These are phyloP conservation scores for Pythium brachiatum DNA, from an alignment of 352 stramenopile genomes.

Conservation along the genomic window DNA sequence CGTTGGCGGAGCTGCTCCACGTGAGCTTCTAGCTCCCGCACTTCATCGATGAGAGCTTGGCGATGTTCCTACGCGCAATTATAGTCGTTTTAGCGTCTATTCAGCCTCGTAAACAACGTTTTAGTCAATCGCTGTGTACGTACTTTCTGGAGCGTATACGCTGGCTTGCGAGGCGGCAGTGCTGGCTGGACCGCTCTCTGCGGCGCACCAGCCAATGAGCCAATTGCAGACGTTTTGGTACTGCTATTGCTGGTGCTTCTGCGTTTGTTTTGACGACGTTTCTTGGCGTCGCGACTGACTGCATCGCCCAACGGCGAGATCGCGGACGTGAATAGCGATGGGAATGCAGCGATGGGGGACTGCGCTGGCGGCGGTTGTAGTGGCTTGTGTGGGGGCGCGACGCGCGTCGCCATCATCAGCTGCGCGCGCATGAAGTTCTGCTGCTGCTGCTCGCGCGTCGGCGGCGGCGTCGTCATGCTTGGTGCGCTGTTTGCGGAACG, in stretches of 20 bases:
- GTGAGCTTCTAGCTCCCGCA: conserved; percentile 12
- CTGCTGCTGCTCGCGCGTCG: background rate
- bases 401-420: background rate
- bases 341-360: background rate
- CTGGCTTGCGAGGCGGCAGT: background rate
- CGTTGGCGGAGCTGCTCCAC: conserved; percentile 5
- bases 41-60: conserved; percentile 8
- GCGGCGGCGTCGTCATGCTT: background rate
- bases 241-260: background rate
- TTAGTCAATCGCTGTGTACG: background rate
- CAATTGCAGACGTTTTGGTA: background rate
- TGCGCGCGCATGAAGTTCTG: background rate
- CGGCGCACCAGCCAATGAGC: too few relatives aligned
- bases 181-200: background rate
- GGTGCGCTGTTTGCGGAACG: too few relatives aligned
- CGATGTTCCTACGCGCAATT: conserved; percentile 1
- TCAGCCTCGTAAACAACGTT: background rate
- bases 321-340: background rate
- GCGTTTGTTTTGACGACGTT: too few relatives aligned
- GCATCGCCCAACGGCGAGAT: background rate
- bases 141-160: background rate
- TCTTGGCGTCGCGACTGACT: background rate
- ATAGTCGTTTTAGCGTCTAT: background rate
- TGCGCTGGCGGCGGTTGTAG: background rate
- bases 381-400: background rate